phyloP scores from a whole-genome alignment of 495 filamentous ascomycete genomes.

The Penicillium turbatum region DNA sequence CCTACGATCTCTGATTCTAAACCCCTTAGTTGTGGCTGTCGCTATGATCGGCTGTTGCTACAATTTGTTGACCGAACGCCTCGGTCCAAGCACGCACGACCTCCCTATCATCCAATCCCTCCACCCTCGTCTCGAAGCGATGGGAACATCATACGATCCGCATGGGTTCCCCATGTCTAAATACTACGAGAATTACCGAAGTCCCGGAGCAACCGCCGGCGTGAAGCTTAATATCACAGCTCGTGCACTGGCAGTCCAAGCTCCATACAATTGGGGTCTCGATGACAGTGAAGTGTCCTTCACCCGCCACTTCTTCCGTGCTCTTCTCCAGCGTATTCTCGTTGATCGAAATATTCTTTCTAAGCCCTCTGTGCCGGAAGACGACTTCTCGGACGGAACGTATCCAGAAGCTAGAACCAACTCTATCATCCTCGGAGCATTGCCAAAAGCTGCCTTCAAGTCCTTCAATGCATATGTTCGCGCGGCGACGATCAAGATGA shows the following conservation, averaged over 20 bases:
- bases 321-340: conserved; percentile 87
- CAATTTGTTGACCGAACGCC: conserved; percentile 87
- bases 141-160: conserved; percentile 67
- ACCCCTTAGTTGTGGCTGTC: conserved; percentile 77
- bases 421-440: conserved; percentile 72
- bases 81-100: conserved; percentile 82
- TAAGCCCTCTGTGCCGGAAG: conserved; percentile 41
- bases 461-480: conserved; percentile 74
- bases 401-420: conserved; percentile 13
- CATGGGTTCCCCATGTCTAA: conserved; percentile 92
- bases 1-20: conserved; percentile 76
- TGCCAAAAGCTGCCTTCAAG: conserved; percentile 73
- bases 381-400: conserved; percentile 29
- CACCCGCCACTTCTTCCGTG: conserved; percentile 88
- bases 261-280: conserved; percentile 83
- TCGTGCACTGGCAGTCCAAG: conserved; percentile 94
- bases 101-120: conserved; percentile 59
- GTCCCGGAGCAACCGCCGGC: conserved; percentile 51
- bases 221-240: conserved; percentile 91
- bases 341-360: conserved; percentile 71
- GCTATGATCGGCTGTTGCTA: conserved; percentile 98
- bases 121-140: conserved; percentile 53
- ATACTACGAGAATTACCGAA: conserved; percentile 55
- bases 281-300: conserved; percentile 82
- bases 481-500: conserved; percentile 72